Conservation (phyloP, 441 rosid species). For the Geranium incanum region DNA sequence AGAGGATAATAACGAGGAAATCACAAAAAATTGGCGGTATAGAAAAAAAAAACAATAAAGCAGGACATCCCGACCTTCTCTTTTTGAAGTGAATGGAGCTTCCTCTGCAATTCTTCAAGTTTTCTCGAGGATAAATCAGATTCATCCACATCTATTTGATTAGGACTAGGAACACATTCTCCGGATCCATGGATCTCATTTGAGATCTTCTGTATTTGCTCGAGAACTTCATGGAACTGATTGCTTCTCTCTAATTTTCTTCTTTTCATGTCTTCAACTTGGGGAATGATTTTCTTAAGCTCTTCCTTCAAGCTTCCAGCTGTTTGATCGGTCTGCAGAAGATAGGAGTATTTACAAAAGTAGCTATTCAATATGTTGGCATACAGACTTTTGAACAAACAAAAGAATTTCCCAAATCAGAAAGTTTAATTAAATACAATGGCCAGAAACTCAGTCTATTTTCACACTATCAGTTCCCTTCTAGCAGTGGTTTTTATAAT, state of each 20-base stretch:
- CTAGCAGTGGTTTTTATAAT: background rate
- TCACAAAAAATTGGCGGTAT: background rate
- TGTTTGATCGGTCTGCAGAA: constrained; percentile 58
- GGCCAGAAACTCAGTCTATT: background rate
- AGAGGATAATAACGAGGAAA: background rate
- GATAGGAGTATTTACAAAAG: background rate
- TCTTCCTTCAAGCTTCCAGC: constrained; percentile 78
- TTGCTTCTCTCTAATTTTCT: constrained; percentile 63
- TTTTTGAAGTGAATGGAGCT: constrained; percentile 64
- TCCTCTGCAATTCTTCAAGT: constrained; percentile 74
- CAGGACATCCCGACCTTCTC: constrained; percentile 52
- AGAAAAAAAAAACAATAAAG: constrained; percentile 8
- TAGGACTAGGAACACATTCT: constrained; percentile 20
- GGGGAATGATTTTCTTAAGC: constrained; percentile 59
- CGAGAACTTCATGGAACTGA: constrained; percentile 61
- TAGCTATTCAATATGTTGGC: background rate
- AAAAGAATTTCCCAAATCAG: background rate
- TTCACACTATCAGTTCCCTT: background rate
- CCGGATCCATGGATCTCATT: constrained; percentile 49
- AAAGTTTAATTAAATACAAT: background rate
- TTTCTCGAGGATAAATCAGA: constrained; percentile 71
- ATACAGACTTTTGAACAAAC: background rate
- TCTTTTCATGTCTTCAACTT: constrained; percentile 79
- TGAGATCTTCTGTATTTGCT: constrained; percentile 44
- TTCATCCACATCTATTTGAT: constrained; percentile 43